These are phyloP conservation scores for Adansonia madagascariensis DNA, from an alignment of 441 rosid genomes.

Conservation along the genomic window DNA sequence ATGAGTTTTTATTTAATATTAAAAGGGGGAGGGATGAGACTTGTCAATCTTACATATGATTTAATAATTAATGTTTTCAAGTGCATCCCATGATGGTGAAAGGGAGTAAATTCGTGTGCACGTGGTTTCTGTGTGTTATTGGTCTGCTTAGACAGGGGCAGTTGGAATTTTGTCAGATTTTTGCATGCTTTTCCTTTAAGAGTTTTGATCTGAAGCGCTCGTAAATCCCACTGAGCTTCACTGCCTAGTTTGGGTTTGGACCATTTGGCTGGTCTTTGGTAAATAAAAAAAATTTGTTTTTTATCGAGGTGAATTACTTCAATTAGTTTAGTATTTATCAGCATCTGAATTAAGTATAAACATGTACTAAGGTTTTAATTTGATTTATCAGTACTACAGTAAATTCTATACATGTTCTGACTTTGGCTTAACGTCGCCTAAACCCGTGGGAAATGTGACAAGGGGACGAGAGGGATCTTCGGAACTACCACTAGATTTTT, in stretches of 20 bases:
- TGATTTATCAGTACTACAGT: too few relatives aligned
- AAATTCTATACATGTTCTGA: too few relatives aligned
- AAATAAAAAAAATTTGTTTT: neutral
- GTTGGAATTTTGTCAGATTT: conserved; percentile 35
- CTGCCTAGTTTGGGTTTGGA: neutral
- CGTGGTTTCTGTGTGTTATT: conserved; percentile 28
- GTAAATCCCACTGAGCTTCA: conserved; percentile 18
- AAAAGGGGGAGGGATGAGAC: neutral
- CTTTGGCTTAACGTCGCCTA: too few relatives aligned
- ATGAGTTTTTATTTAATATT: neutral
- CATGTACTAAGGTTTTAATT: too few relatives aligned
- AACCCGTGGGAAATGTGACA: neutral
- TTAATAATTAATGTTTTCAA: neutral
- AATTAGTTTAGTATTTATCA: too few relatives aligned
- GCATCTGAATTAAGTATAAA: too few relatives aligned
- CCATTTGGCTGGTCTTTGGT: neutral
- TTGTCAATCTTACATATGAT: neutral
- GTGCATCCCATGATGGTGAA: conserved; percentile 30
- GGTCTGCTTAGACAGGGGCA: conserved; percentile 30
- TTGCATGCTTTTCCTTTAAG: neutral
- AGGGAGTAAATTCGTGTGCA: conserved; percentile 26
- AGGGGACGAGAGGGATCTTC: neutral
- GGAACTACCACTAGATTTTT: neutral
- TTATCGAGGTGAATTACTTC: neutral
- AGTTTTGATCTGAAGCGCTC: conserved; percentile 1